Conservation (phyloP, 305 asterid genomes). For the Rubia occidens region DNA sequence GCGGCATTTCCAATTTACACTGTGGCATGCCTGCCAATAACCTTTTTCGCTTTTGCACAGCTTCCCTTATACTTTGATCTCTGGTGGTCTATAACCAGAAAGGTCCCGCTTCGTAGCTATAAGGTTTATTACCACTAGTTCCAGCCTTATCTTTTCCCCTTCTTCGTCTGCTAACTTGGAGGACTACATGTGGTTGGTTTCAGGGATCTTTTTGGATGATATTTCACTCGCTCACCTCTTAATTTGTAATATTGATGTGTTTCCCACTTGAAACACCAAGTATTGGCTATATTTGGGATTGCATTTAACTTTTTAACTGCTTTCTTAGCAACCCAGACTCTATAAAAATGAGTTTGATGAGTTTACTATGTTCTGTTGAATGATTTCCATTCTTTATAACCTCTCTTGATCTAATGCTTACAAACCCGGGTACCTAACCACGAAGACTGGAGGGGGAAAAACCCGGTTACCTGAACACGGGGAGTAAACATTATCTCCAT, state of each 20-base stretch:
- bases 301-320: not conserved
- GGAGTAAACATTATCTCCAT: not conserved
- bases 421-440: not conserved
- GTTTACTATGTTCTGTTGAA: not conserved
- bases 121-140: conserved; percentile 15
- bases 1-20: conserved; percentile 26
- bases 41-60: conserved; percentile 25
- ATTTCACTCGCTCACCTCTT: too few species aligned
- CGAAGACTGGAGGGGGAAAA: not conserved
- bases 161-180: not conserved
- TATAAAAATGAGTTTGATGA: not conserved
- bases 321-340: not conserved
- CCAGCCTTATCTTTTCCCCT: not conserved
- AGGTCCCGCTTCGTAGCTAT: conserved; percentile 25
- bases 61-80: conserved; percentile 33
- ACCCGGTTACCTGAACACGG: not conserved
- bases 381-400: not conserved
- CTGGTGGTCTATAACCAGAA: conserved; percentile 16
- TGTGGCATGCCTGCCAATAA: conserved; percentile 26
- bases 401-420: not conserved
- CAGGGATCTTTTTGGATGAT: not conserved
- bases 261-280: not conserved
- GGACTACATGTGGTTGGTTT: too few species aligned
- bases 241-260: not conserved
- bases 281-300: not conserved